Percentiles rank a stretch among this genome's conserved stretches.
Conservation (phyloP, 768 basidiomycete species). For the Naematelia aurantialba region DNA sequence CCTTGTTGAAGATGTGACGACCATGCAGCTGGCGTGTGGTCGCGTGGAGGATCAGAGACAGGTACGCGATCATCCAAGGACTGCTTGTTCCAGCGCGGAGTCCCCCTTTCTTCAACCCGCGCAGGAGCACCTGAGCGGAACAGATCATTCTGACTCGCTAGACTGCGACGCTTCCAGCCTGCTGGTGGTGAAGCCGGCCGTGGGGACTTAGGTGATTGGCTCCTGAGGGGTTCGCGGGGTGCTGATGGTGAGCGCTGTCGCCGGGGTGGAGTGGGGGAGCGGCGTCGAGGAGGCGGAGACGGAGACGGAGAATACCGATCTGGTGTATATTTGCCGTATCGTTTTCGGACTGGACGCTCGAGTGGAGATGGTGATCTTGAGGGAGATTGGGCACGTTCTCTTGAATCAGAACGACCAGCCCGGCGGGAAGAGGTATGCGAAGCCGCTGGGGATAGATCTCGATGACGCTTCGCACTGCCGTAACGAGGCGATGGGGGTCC, state of each 20-base stretch:
- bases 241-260: slow-evolving; percentile 4
- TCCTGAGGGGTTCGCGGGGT: background rate
- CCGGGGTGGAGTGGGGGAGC: slow-evolving; percentile 11
- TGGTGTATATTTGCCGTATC: slow-evolving; percentile 1
- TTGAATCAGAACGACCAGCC: background rate
- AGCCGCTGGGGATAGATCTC: background rate
- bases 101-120: background rate
- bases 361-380: background rate
- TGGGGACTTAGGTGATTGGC: slow-evolving; percentile 4
- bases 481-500: background rate
- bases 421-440: background rate
- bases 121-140: background rate
- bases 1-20: background rate
- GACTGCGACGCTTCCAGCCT: background rate
- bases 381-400: background rate
- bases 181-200: background rate
- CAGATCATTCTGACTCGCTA: background rate
- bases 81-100: background rate
- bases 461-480: background rate
- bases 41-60: background rate
- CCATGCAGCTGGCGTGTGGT: slow-evolving; percentile 1
- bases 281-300: too few species aligned
- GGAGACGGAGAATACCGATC: background rate
- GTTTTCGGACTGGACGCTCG: background rate
- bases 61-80: background rate